Conservation (phyloP, 768 basidiomycete species). For the Leccinum subgranulosum region DNA sequence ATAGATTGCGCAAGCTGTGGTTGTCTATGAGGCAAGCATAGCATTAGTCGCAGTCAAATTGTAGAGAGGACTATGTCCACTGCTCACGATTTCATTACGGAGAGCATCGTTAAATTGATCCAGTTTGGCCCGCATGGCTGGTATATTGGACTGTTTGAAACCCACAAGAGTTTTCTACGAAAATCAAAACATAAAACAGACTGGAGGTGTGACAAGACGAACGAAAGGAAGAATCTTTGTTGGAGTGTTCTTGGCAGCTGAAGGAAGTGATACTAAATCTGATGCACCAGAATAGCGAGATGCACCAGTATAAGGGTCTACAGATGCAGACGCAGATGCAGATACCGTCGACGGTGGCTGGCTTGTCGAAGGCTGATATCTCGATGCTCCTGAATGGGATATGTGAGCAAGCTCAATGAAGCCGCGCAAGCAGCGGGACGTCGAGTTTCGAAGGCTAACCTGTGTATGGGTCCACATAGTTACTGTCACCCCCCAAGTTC, state of each 20-base stretch:
- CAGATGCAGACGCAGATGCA: constrained; percentile 37
- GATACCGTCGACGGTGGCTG: constrained; percentile 30
- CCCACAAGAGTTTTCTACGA: constrained; percentile 57
- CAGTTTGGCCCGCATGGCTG: constrained; percentile 77
- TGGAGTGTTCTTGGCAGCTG: constrained; percentile 27
- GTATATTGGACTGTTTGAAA: constrained; percentile 84
- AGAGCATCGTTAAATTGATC: constrained; percentile 71
- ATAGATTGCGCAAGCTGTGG: constrained; percentile 66
- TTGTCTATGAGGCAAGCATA: constrained; percentile 46
- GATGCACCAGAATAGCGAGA: constrained; percentile 54
- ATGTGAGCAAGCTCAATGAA: neutral
- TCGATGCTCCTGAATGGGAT: constrained; percentile 50
- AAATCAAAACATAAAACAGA: neutral
- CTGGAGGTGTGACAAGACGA: constrained; percentile 17
- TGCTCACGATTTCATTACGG: constrained; percentile 63
- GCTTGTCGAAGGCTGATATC: constrained; percentile 50
- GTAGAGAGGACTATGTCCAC: neutral
- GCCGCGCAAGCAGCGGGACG: neutral
- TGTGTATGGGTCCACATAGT: constrained; percentile 87
- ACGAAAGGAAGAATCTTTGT: constrained; percentile 54
- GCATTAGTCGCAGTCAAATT: neutral
- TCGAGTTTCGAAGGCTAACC: constrained; percentile 41
- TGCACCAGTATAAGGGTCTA: constrained; percentile 73
- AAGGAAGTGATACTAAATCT: constrained; percentile 32
- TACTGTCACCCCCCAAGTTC: constrained; percentile 55